Conservation (phyloP, 1,139 yeast genomes). For the Scheffersomyces illinoinensis region DNA sequence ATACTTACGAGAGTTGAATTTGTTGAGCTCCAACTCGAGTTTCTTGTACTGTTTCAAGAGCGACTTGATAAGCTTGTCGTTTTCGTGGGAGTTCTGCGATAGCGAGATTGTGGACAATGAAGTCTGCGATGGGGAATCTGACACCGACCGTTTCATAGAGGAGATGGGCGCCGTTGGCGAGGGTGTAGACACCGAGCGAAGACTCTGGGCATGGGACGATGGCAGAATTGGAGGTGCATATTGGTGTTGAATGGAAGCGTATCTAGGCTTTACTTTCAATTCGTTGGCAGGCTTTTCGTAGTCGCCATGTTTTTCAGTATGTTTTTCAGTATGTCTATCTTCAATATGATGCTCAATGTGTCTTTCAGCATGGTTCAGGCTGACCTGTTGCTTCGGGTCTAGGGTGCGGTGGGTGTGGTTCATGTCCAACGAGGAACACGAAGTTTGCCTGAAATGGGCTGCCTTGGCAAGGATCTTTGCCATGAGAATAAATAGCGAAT, state of each 20-base stretch:
- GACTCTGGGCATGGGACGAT: background rate
- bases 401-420: background rate
- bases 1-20: slow-evolving; percentile 40
- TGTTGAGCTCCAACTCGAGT: slow-evolving; percentile 45
- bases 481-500: slow-evolving; percentile 9
- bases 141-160: background rate
- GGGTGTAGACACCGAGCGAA: slow-evolving; percentile 1
- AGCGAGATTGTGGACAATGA: background rate
- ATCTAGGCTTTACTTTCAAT: background rate
- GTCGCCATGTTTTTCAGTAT: background rate
- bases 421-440: background rate
- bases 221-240: slow-evolving; percentile 4
- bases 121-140: background rate
- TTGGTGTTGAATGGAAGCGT: background rate
- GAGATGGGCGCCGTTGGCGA: background rate
- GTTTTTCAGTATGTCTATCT: background rate
- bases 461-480: slow-evolving; percentile 19
- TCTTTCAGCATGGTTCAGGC: background rate
- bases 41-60: slow-evolving; percentile 41
- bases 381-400: background rate
- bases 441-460: slow-evolving; percentile 1
- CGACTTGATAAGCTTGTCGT: slow-evolving; percentile 30
- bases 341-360: background rate
- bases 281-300: background rate
- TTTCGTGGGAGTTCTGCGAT: slow-evolving; percentile 7